Evolutionary conservation across 1,284 basidiomycete genomes (phyloP).

Genomic region (Apiotrichum montevideense): DNA sequence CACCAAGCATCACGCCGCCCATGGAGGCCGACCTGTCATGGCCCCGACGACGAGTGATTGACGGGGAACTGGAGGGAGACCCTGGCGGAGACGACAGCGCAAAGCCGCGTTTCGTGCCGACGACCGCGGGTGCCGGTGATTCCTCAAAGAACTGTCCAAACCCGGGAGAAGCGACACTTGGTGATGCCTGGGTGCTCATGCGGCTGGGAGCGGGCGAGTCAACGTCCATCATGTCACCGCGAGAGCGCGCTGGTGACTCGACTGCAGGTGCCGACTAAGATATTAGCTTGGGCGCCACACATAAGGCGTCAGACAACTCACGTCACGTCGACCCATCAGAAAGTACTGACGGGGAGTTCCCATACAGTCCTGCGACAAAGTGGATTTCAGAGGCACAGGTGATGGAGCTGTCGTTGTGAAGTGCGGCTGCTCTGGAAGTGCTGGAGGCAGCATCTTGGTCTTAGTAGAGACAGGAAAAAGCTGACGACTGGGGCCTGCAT

Average conservation of each 20-base stretch:
- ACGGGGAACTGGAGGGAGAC: constrained; percentile 41
- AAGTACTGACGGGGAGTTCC: constrained; percentile 18
- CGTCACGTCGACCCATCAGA: constrained; percentile 29
- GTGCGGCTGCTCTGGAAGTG: constrained; percentile 14
- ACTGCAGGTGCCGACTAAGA: constrained; percentile 15
- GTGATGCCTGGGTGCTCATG: constrained; percentile 18
- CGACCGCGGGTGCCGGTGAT: constrained; percentile 29
- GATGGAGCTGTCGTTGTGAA: not conserved
- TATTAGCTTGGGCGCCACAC: not conserved
- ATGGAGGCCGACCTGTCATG: constrained; percentile 35
- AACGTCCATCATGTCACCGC: constrained; percentile 31
- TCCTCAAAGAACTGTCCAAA: constrained; percentile 44
- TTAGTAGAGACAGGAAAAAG: constrained; percentile 8
- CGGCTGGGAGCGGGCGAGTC: constrained; percentile 30
- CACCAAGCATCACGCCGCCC: constrained; percentile 33
- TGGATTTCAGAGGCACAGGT: constrained; percentile 36
- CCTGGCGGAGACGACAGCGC: constrained; percentile 32
- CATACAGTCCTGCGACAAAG: constrained; percentile 33
- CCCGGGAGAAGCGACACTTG: constrained; percentile 31
- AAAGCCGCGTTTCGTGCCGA: constrained; percentile 30
- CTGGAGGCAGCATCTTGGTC: constrained; percentile 38
- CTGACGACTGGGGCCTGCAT: constrained; percentile 9
- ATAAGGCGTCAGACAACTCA: constrained; percentile 7
- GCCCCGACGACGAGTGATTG: constrained; percentile 32
- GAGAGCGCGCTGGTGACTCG: constrained; percentile 7